Base-by-base conservation (phyloP, 176 grass and related monocot species). In the Zizania latifolia region DNA sequence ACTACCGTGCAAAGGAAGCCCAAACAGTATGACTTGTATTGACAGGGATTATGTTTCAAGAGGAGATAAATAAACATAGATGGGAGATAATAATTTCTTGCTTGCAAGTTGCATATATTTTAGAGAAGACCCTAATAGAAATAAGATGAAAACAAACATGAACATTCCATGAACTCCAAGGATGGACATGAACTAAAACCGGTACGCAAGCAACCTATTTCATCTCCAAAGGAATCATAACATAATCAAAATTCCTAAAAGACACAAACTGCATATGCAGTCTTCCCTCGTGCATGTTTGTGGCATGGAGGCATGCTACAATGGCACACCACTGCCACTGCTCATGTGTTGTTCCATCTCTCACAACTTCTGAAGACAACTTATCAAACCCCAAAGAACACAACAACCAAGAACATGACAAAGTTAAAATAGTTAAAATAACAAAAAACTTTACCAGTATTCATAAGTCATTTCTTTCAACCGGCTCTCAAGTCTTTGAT, bases 391-490 rank as follows among this genome's bases (percentile, higher is more conserved):
- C n/a, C 48, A 53, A 53, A 21, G 46, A 50, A 51, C 17, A 3
- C 48, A 22, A 22, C 48, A 53, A 22, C 9, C 7, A 53, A 43
- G 23, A 86, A 57, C 48, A 62, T 81, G 45, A 81, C 28, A 46
- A 55, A 36, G 28, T 64, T 71, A 32, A 77, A 65, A 6, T 37
- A 19, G 3, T 61, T 39, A 26, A 30, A n/a, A 50, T 74, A 50
- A 61, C 38, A 72, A 60, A 70, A 79, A 72, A 1, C 10, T 24
- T 79, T 93, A 97, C 94, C 94, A 97, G 48, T 97, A 97, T 87
- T 97, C 94, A 31, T 93, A 94, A 75, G 88, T 97, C 94, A 97
- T 97, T 21, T 97, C 94, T 93, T 92, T 97, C 83, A 97, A 82
- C 35, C 94, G 94, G 61, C 58, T 81, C 76, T 97, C 91, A 66